These are phyloP conservation scores for Tetrapisispora namnaoensis DNA, from an alignment of 805 yeast genomes.

Conservation along the genomic window DNA sequence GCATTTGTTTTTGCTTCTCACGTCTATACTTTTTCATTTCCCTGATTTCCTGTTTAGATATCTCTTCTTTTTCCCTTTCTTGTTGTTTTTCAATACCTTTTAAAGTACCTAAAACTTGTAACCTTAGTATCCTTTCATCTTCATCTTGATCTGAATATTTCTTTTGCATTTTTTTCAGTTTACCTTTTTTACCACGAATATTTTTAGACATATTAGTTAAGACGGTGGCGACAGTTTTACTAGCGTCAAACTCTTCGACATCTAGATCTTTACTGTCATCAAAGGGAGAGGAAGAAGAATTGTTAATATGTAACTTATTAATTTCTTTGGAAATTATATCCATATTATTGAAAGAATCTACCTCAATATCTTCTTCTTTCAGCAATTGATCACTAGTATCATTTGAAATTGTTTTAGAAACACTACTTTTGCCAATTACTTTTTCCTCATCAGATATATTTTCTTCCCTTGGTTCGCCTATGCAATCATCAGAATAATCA, in stretches of 20 bases:
- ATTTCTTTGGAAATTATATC: not conserved
- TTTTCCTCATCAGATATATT: slow-evolving; percentile 5
- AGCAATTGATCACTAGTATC: not conserved
- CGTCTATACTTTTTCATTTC: slow-evolving; percentile 29
- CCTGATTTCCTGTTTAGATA: slow-evolving; percentile 28
- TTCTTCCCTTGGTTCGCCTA: slow-evolving; percentile 5
- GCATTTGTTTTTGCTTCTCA: slow-evolving; percentile 32
- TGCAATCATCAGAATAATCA: slow-evolving; percentile 9
- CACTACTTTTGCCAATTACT: not conserved
- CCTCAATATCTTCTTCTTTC: slow-evolving; percentile 1
- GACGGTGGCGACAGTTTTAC: slow-evolving; percentile 9
- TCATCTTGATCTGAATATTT: slow-evolving; percentile 91
- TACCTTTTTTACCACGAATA: slow-evolving; percentile 78
- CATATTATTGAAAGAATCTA: not conserved
- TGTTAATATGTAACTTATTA: not conserved
- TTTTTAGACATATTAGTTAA: slow-evolving; percentile 31
- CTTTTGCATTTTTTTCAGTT: slow-evolving; percentile 67
- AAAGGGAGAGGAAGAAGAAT: not conserved
- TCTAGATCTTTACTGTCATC: not conserved
- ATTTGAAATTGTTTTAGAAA: not conserved
- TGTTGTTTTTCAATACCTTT: slow-evolving; percentile 41
- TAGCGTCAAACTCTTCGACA: slow-evolving; percentile 3
- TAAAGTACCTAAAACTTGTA: slow-evolving; percentile 78
- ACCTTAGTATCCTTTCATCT: slow-evolving; percentile 63
- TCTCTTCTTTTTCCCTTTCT: slow-evolving; percentile 28